Percentiles rank a stretch among this genome's conserved stretches.
Evolutionary conservation across 2,329 filamentous ascomycete genomes (phyloP).

Genomic region (Xylaria digitata): DNA sequence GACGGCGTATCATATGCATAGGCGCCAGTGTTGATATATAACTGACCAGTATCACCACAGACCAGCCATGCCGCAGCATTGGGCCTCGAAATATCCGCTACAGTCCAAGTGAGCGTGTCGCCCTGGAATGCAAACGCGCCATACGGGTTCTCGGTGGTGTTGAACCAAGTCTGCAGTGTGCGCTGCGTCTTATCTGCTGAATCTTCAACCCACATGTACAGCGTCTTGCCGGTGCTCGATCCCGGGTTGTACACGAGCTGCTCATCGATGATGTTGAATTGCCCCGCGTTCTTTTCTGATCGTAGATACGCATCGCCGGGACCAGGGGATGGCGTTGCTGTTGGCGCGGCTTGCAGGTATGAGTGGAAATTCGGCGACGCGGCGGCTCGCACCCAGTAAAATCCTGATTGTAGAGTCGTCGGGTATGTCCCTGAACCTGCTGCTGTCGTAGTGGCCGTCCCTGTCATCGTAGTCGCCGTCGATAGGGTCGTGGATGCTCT

Average conservation of each 20-base stretch:
- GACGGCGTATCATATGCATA: conserved; percentile 68
- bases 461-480: conserved; percentile 23
- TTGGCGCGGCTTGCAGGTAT: conserved; percentile 39
- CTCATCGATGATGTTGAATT: conserved; percentile 66
- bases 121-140: conserved; percentile 68
- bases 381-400: conserved; percentile 40
- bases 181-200: conserved; percentile 59
- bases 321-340: conserved; percentile 36
- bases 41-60: conserved; percentile 58
- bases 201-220: conserved; percentile 62
- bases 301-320: conserved; percentile 36
- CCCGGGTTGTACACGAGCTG: conserved; percentile 63
- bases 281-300: conserved; percentile 56
- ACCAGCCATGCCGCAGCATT: conserved; percentile 71
- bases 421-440: conserved; percentile 35
- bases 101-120: conserved; percentile 68
- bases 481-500: conserved; percentile 24
- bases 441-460: conserved; percentile 16
- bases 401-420: conserved; percentile 38
- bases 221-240: conserved; percentile 42
- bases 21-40: conserved; percentile 70
- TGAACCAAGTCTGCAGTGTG: conserved; percentile 64
- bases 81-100: conserved; percentile 60
- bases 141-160: conserved; percentile 62
- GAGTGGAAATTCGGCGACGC: conserved; percentile 40